These are phyloP conservation scores for Caryopteris hybrid DNA, from an alignment of 305 asterid genomes.

Conservation along the genomic window DNA sequence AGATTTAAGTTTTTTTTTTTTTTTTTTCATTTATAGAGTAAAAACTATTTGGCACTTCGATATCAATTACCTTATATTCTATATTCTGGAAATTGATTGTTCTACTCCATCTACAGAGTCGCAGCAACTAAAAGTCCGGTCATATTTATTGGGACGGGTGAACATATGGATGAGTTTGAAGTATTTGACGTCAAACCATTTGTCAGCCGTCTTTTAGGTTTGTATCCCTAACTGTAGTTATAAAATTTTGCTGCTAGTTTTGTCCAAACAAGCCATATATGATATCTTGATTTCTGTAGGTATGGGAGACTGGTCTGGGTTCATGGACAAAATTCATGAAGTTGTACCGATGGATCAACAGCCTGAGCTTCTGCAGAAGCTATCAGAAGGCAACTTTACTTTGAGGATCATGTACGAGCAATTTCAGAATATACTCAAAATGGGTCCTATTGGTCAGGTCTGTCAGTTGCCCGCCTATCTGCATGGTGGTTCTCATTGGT, in stretches of 20 bases:
- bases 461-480: constrained; percentile 21
- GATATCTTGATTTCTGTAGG: constrained; percentile 32
- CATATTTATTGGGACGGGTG: constrained; percentile 96
- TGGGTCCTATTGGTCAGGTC: constrained; percentile 99
- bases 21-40: not conserved
- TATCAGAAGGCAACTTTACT: constrained; percentile 89
- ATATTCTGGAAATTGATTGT: constrained; percentile 13
- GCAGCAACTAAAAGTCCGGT: constrained; percentile 98
- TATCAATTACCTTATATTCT: not conserved
- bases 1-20: not conserved
- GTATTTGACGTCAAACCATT: constrained; percentile 92
- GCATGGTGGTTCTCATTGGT: not conserved
- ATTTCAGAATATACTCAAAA: constrained; percentile 80
- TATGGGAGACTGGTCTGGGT: constrained; percentile 97
- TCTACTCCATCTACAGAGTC: constrained; percentile 54
- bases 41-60: not conserved
- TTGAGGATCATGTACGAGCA: constrained; percentile 94
- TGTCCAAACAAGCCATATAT: not conserved
- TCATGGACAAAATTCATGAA: constrained; percentile 95
- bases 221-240: constrained; percentile 9
- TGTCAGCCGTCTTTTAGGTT: constrained; percentile 95
- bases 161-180: constrained; percentile 97
- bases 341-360: constrained; percentile 97
- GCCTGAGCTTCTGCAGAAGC: constrained; percentile 96
- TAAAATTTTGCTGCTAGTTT: not conserved